phyloP scores from a whole-genome alignment of 805 yeast genomes.

The Zygosaccharomyces siamensis region DNA sequence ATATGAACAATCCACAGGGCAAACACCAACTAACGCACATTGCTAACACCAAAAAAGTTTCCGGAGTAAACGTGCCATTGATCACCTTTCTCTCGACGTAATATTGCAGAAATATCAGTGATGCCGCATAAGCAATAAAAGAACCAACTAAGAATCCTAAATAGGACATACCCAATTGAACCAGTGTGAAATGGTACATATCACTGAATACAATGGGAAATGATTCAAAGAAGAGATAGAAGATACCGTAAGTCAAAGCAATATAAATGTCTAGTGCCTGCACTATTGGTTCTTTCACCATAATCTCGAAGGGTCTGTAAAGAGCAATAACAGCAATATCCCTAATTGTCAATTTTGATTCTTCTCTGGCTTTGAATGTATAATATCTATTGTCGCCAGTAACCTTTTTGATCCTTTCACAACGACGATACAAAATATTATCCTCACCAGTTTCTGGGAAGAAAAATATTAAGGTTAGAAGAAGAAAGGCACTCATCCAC shows the following conservation, averaged over 20 bases:
- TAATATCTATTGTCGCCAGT: conserved; percentile 46
- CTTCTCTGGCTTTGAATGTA: conserved; percentile 31
- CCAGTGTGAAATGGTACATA: conserved; percentile 42
- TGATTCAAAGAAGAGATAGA: conserved; percentile 57
- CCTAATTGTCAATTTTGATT: conserved; percentile 32
- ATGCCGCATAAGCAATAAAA: conserved; percentile 36
- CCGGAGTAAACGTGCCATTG: conserved; percentile 37
- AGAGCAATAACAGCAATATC: conserved; percentile 33
- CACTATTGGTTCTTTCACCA: conserved; percentile 50
- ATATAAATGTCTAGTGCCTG: conserved; percentile 48
- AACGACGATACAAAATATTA: conserved; percentile 45
- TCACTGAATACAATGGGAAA: conserved; percentile 52
- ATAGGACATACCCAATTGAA: conserved; percentile 47
- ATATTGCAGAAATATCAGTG: conserved; percentile 27
- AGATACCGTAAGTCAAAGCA: conserved; percentile 47
- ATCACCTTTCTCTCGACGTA: conserved; percentile 28
- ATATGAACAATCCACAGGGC: conserved; percentile 43
- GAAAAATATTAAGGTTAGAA: conserved; percentile 36
- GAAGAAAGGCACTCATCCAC: conserved; percentile 38
- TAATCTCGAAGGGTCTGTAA: conserved; percentile 49
- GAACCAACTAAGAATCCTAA: conserved; percentile 46
- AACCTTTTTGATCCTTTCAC: conserved; percentile 41
- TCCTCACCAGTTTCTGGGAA: conserved; percentile 48
- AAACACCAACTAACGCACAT: conserved; percentile 39
- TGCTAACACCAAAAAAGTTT: conserved; percentile 39